Evolutionary conservation across 2,329 filamentous ascomycete species (phyloP), one percentile per base, ranked within the genome.

Genomic region (Phoma sp.): DNA sequence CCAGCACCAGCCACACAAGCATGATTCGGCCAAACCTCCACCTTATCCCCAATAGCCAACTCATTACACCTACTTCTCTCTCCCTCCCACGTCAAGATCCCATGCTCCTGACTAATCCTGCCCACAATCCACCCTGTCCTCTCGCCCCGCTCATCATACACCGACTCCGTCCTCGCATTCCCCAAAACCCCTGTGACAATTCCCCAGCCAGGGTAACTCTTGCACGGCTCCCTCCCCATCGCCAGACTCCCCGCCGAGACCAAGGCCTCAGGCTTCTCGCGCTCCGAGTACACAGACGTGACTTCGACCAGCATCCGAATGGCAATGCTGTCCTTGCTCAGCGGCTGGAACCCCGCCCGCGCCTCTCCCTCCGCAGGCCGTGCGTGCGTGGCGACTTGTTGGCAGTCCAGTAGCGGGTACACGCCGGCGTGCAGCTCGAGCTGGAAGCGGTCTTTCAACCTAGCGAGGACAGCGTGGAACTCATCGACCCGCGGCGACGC

Each of bases 21-120:
- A 75, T 95, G 90, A 64, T 93, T 93, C 0, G 90, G 89, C 86
- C 88, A 93, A 7, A 93, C 77, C 52, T 85, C 79, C 24, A 93
- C 74, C 65, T 85, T 85, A 67, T 91, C 83, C 0, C 90, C 89
- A 29, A 90, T 77, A 2, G 72, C 59, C 52, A 91, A 68, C 41
- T 75, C 68, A 35, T 75, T 70, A 38, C 62, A 61, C 48, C 59
- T 61, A 8, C 43, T 71, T 25, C 60, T 60, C 1, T 68, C 49
- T 0, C 79, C 80, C 35, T 79, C 75, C 84, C 88, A 91, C 1
- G 77, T 79, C 63, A 93, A 67, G 48, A 91, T 85, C 0, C 88
- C 89, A 74, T 93, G 90, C 75, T 95, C 90, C 75, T 93, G 90
- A 59, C 86, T 88, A 53, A 93, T 83, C 24, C 85, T 81, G 11